Base-by-base conservation (phyloP, 352 stramenopile species). In the Aphanomyces astaci region DNA sequence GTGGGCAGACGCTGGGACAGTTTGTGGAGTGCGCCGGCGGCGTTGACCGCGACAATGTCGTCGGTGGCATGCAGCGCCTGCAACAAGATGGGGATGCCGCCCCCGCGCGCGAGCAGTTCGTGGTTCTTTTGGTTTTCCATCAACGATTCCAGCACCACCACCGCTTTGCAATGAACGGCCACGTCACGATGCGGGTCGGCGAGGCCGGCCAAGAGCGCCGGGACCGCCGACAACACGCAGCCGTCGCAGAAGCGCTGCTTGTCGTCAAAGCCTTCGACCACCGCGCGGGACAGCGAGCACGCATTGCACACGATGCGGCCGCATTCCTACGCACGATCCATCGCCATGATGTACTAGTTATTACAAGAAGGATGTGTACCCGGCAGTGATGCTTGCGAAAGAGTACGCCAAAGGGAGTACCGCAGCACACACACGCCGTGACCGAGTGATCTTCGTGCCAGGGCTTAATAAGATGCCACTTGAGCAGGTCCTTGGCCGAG, bases 381-480 rank as follows among this genome's bases (percentile, higher is more conserved):
- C 86, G 79, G 66, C 86, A 95, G 63, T 95, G 86, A 56, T 95
- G 86, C 67, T 89, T 89, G 56, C 86, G 75, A 54, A 80, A 77
- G 66, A 90, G 90, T 30, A 93, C 90, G 1, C 82, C 92, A 60
- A 95, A 95, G n/a, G 70, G 55, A n/a, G 83, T 73, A 48, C 80
- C 74, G 70, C 86, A 95, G 64, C 87, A 92, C 9, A 78, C 75
- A 48, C 86, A 95, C 4, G 80, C 75, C 17, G 86, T 63, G 3
- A 83, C 79, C 63, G 92, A 83, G 43, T 95, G 84, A 63, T 95
- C 86, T 70, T 95, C 86, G n/a, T 83, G 84, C 86, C 86, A 95
- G 5, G 86, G 84, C 43, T 95, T 95, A 67, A 95, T 93, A 10
- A 89, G 75, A 2, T 84, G 82, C 86, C 86, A 95, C 64, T 88